Base-by-base conservation (phyloP, 2,329 filamentous ascomycete species). In the Exophiala spinifera region DNA sequence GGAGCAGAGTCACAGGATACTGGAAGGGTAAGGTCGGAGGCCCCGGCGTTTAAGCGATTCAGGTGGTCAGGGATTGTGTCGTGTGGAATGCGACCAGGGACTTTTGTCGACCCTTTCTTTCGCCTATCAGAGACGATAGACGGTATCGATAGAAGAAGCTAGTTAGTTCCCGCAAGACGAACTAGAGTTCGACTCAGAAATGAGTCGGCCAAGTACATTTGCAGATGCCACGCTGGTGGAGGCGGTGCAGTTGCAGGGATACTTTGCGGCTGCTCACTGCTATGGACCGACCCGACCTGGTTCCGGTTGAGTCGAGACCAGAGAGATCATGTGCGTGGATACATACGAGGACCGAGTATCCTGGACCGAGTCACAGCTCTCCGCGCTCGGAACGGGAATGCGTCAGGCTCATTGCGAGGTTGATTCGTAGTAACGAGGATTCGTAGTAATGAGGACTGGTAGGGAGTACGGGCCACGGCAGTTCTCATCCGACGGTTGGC, bases 191-290 rank as follows among this genome's bases (percentile, higher is more conserved):
- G 17, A 39, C 36, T 39, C n/a, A 15, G 14, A 39, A n/a, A 39
- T 14, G 36, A 39, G 17, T 39, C 14, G 36, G 6, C 36, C 36
- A 5, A 39, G 36, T 31, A 25, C 23, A 5, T 4, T 25, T 25
- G 34, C 14, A 39, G 36, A 39, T 14, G 36, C 36, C 36, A 39
- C 36, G 17, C 36, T 52, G 17, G 43, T 47, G 11, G 25, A 47
- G 50, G 50, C 50, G 34, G 50, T 53, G 50, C 50, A 34, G 37
- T 34, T 25, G 31, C 46, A 19, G 46, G 13, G 31, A 20, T 39
- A 39, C 4, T 5, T 6, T 31, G 11, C 28, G n/a, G n/a, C n/a
- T n/a, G n/a, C n/a, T n/a, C n/a, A n/a, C 28, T 31, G 14, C 36
- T 19, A 39, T 39, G 36, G 36, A 15, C 36, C 14, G 36, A 39